Conservation (phyloP, 2,329 filamentous ascomycete genomes). For the Aspergillus quadrilineatus region DNA sequence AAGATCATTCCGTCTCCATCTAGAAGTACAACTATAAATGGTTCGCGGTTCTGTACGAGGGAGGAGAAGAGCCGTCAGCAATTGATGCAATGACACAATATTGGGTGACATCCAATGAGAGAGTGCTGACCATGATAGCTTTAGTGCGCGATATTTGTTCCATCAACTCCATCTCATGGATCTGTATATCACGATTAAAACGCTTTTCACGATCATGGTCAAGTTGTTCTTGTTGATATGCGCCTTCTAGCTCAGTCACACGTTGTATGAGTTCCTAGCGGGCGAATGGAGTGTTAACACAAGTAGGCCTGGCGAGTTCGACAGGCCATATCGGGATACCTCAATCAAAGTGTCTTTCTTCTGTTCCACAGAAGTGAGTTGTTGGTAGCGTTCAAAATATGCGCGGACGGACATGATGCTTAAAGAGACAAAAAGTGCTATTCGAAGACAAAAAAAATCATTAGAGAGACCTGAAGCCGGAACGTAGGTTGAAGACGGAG, state of each 20-base stretch:
- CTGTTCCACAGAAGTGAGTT: conserved; percentile 45
- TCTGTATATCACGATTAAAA: conserved; percentile 49
- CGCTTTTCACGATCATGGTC: conserved; percentile 50
- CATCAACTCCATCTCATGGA: conserved; percentile 49
- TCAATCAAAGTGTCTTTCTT: conserved; percentile 51
- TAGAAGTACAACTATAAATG: conserved; percentile 55
- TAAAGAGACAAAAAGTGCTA: conserved; percentile 5
- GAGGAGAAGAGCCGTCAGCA: conserved; percentile 11
- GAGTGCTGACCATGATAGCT: conserved; percentile 43
- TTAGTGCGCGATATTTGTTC: conserved; percentile 47
- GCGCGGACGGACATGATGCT: conserved; percentile 33
- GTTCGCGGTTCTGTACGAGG: conserved; percentile 48
- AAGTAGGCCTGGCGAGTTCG: conserved; percentile 5
- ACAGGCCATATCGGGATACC: conserved; percentile 30
- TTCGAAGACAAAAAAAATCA: conserved; percentile 4
- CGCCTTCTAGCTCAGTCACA: conserved; percentile 45
- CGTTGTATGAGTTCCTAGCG: conserved; percentile 48
- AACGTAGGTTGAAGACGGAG: neutral
- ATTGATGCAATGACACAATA: neutral
- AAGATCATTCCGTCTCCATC: conserved; percentile 60
- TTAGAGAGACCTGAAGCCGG: neutral
- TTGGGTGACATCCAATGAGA: neutral
- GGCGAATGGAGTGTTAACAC: conserved; percentile 18
- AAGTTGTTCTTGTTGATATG: conserved; percentile 44
- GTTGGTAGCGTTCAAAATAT: conserved; percentile 45